phyloP scores from a whole-genome alignment of 768 basidiomycete genomes.

The Psilocybe sp. region DNA sequence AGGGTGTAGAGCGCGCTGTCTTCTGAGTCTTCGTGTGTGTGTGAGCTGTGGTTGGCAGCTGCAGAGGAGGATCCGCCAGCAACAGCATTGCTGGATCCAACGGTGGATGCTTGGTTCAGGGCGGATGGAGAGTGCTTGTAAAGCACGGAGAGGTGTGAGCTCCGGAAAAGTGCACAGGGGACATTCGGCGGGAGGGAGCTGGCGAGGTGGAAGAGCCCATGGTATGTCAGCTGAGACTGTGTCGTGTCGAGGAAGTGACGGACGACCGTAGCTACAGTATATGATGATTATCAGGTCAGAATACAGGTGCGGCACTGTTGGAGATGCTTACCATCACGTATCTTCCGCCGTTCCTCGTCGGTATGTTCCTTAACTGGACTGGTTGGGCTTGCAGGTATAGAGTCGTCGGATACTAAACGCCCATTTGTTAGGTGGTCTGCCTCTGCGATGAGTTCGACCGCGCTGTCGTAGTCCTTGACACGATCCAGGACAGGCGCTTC shows the following conservation, averaged over 20 bases:
- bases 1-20: constrained; percentile 68
- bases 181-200: constrained; percentile 50
- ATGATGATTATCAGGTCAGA: not conserved
- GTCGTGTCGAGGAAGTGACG: constrained; percentile 68
- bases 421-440: constrained; percentile 75
- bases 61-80: constrained; percentile 8
- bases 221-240: constrained; percentile 82
- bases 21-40: constrained; percentile 6
- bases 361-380: constrained; percentile 35
- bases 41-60: not conserved
- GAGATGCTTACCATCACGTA: constrained; percentile 60
- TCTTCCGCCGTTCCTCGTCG: constrained; percentile 55
- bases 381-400: constrained; percentile 20
- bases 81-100: not conserved
- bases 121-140: constrained; percentile 49
- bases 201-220: constrained; percentile 81
- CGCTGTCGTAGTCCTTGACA: constrained; percentile 68
- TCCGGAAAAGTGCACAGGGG: constrained; percentile 87
- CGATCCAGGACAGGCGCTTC: constrained; percentile 55
- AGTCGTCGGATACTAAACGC: constrained; percentile 46
- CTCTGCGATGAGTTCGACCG: constrained; percentile 72
- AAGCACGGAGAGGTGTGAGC: constrained; percentile 85
- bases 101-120: constrained; percentile 1
- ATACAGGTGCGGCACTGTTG: not conserved
- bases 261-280: constrained; percentile 55